phyloP scores from a whole-genome alignment of 140 eudicot species.

The Cichorium intybus region DNA sequence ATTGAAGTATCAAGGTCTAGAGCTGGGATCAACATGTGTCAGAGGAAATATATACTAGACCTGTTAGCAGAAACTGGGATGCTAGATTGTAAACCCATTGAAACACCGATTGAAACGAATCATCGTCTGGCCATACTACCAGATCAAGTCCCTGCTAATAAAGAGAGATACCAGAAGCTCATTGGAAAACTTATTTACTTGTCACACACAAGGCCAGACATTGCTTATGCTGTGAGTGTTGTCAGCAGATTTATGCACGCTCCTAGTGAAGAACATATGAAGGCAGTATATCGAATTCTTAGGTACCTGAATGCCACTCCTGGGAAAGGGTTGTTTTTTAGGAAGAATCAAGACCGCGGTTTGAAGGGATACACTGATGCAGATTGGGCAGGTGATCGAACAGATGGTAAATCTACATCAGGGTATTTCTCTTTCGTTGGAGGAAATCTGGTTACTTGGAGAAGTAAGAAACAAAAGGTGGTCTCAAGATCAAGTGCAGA shows the following conservation, averaged over 20 bases:
- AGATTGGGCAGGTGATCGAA: constrained; percentile 12
- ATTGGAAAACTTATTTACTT: constrained; percentile 20
- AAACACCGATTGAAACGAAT: constrained; percentile 13
- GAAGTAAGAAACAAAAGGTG: too few species aligned
- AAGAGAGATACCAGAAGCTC: constrained; percentile 15
- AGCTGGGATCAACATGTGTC: constrained; percentile 9
- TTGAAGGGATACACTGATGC: constrained; percentile 16
- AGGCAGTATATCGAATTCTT: constrained; percentile 9
- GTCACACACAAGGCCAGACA: neutral
- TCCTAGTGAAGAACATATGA: too few species aligned
- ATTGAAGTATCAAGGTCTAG: constrained; percentile 19
- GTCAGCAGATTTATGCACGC: too few species aligned
- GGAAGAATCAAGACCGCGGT: constrained; percentile 3
- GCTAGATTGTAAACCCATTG: too few species aligned
- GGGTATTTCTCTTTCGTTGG: too few species aligned
- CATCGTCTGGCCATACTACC: constrained; percentile 4
- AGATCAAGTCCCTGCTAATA: constrained; percentile 3
- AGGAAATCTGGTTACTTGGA: too few species aligned
- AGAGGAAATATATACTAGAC: too few species aligned
- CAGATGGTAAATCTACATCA: constrained; percentile 17
- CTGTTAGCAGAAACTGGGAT: too few species aligned
- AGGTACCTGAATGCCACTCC: constrained; percentile 13
- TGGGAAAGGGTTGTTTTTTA: constrained; percentile 15
- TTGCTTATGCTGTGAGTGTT: too few species aligned
- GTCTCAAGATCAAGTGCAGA: too few species aligned